A percentile compares a stretch with the other conserved stretches of the same genome.
phyloP scores from a whole-genome alignment of 192 early-diverging fungal genomes.

The Linnemannia hyalina region DNA sequence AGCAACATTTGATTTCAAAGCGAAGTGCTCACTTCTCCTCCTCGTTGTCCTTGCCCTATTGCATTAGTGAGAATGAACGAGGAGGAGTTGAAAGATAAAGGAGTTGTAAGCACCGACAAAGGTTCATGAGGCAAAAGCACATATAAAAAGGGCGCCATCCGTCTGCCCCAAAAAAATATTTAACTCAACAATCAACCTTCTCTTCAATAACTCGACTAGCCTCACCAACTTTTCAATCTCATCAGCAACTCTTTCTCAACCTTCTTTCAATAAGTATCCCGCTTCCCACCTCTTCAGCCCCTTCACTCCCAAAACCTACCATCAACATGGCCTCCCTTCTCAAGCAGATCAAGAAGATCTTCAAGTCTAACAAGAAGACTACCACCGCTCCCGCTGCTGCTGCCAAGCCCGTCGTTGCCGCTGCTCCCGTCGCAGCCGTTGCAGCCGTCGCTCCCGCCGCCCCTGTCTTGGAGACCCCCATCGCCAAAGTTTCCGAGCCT shows the following conservation, averaged over 20 bases:
- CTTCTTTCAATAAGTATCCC: not conserved
- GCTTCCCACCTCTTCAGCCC: not conserved
- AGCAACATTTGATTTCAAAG: not conserved
- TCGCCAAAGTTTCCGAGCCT: not conserved
- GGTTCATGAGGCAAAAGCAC: too few relatives aligned
- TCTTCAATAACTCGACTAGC: constrained; percentile 8
- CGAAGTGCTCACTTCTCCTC: not conserved
- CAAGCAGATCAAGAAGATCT: constrained; percentile 47
- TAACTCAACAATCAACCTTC: not conserved
- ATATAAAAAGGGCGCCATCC: not conserved
- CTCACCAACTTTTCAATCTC: not conserved
- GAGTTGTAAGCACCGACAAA: not conserved
- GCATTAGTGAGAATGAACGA: constrained; percentile 3
- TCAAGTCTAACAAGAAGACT: constrained; percentile 42
- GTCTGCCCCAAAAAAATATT: constrained; percentile 5
- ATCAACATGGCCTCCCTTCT: constrained; percentile 50
- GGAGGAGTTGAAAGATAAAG: not conserved
- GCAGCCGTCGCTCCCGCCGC: constrained; percentile 1
- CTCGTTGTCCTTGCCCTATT: not conserved
- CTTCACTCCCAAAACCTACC: not conserved
- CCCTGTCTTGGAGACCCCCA: not conserved
- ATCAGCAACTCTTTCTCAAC: not conserved
- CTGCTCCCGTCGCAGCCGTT: constrained; percentile 1
- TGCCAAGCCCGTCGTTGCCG: constrained; percentile 8
- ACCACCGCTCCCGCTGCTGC: not conserved